These are phyloP conservation scores for Phoenix dactylifera DNA, from an alignment of 176 grass and related monocot genomes.

Conservation along the genomic window DNA sequence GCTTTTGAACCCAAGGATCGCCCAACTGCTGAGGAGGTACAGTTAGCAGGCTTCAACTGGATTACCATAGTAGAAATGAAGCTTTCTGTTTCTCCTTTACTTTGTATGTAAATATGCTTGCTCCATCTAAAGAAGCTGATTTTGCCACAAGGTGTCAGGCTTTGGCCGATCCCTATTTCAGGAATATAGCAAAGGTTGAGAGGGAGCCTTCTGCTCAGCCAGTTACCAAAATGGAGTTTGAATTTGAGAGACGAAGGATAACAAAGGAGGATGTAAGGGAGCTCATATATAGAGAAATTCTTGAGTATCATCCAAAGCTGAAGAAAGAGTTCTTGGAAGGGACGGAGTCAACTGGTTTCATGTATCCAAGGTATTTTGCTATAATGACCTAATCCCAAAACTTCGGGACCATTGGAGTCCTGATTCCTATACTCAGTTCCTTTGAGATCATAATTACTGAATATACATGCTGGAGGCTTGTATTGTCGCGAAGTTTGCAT, in stretches of 20 bases:
- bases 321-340: slow-evolving; percentile 78
- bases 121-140: background rate
- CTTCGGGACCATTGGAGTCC: too few species aligned
- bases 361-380: slow-evolving; percentile 77
- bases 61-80: slow-evolving; percentile 17
- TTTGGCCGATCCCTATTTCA: slow-evolving; percentile 94
- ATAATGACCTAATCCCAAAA: background rate
- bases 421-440: too few species aligned
- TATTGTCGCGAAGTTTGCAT: too few species aligned
- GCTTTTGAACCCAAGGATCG: slow-evolving; percentile 96
- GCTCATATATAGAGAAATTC: slow-evolving; percentile 94
- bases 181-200: slow-evolving; percentile 82
- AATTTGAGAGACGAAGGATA: slow-evolving; percentile 84
- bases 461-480: too few species aligned
- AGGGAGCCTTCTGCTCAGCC: slow-evolving; percentile 82
- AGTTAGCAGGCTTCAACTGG: slow-evolving; percentile 10
- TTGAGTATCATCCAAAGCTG: slow-evolving; percentile 95
- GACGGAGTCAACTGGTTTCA: slow-evolving; percentile 68
- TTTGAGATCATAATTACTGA: too few species aligned
- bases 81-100: background rate
- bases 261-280: slow-evolving; percentile 96
- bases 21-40: slow-evolving; percentile 85
- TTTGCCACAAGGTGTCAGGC: slow-evolving; percentile 40
- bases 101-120: background rate
- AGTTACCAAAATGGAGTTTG: slow-evolving; percentile 86